phyloP scores from a whole-genome alignment of 202 grass and related monocot species.

The Cymbopogon flexuosus region DNA sequence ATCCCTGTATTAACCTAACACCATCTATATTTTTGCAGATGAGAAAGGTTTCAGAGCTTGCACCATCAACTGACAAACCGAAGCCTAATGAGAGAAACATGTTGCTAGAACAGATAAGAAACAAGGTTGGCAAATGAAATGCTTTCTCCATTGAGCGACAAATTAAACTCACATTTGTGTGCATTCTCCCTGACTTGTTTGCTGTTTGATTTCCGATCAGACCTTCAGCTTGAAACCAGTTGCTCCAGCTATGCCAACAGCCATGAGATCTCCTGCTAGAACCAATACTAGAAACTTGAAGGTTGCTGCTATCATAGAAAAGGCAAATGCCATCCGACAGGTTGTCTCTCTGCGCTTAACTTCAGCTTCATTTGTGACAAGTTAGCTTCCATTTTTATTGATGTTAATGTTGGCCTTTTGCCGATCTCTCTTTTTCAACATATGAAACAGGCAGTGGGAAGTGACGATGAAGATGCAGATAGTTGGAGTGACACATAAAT shows the following conservation, averaged over 20 bases:
- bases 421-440: slow-evolving; percentile 8
- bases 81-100: slow-evolving; percentile 60
- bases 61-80: slow-evolving; percentile 33
- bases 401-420: neutral
- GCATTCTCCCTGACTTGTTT: slow-evolving; percentile 19
- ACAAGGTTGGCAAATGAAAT: slow-evolving; percentile 53
- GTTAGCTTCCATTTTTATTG: neutral
- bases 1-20: slow-evolving; percentile 17
- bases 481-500: slow-evolving; percentile 77
- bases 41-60: slow-evolving; percentile 80
- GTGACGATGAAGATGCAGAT: slow-evolving; percentile 88
- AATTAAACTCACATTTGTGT: neutral
- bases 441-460: slow-evolving; percentile 70
- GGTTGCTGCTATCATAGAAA: slow-evolving; percentile 93
- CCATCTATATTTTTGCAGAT: slow-evolving; percentile 51
- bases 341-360: slow-evolving; percentile 26
- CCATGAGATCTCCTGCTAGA: slow-evolving; percentile 53
- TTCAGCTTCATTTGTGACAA: neutral
- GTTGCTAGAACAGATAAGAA: slow-evolving; percentile 91
- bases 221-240: slow-evolving; percentile 82
- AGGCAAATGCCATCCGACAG: slow-evolving; percentile 92
- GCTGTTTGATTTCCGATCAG: slow-evolving; percentile 39
- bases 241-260: slow-evolving; percentile 27
- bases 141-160: neutral
- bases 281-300: slow-evolving; percentile 58